Conservation (phyloP, 208 protist species). For the Eutreptiella sp. region DNA sequence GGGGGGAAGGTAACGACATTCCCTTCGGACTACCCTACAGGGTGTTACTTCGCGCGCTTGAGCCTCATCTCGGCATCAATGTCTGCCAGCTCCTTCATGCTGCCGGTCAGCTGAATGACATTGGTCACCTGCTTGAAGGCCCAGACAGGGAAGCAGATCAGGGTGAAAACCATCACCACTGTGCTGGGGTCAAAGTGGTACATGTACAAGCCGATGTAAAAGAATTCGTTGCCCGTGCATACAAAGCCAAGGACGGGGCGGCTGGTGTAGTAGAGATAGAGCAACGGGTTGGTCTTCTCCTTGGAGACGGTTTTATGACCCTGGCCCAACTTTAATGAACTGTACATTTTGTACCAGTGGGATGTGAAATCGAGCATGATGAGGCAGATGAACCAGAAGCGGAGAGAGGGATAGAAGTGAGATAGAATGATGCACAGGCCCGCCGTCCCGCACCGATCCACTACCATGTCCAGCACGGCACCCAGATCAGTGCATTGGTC, state of each 20-base stretch:
- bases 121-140: constrained; percentile 73
- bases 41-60: too few species aligned
- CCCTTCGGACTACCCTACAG: too few species aligned
- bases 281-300: constrained; percentile 62
- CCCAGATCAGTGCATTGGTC: constrained; percentile 82
- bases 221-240: constrained; percentile 83
- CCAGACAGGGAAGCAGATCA: constrained; percentile 21
- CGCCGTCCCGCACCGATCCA: constrained; percentile 77
- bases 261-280: constrained; percentile 80
- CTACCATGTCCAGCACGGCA: constrained; percentile 86
- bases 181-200: constrained; percentile 45
- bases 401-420: constrained; percentile 55
- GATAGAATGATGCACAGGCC: constrained; percentile 74
- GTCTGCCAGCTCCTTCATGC: constrained; percentile 66
- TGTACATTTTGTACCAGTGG: constrained; percentile 87
- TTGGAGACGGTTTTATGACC: constrained; percentile 72
- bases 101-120: constrained; percentile 73
- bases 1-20: too few species aligned
- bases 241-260: constrained; percentile 65
- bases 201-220: constrained; percentile 75
- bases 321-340: constrained; percentile 52
- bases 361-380: constrained; percentile 78
- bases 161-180: constrained; percentile 41
- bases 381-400: constrained; percentile 52
- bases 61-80: constrained; percentile 45